These are phyloP conservation scores for Suillus occidentalis DNA, from an alignment of 768 basidiomycete genomes.

Conservation along the genomic window DNA sequence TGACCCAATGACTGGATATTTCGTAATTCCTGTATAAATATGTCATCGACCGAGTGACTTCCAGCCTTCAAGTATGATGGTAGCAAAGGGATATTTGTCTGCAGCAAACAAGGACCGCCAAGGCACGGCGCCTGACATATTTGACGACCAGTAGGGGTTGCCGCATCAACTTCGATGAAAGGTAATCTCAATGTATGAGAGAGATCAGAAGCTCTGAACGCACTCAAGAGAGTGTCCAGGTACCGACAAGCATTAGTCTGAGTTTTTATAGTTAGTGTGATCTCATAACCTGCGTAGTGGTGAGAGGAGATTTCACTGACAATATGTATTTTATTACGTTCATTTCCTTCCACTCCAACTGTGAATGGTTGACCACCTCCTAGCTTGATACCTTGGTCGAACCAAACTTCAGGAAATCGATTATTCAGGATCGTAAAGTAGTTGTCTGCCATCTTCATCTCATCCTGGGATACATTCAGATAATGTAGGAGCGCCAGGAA, in stretches of 20 bases:
- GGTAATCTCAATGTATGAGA: neutral
- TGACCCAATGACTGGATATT: conserved; percentile 37
- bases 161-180: neutral
- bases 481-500: conserved; percentile 50
- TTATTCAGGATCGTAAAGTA: conserved; percentile 64
- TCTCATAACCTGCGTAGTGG: conserved; percentile 3
- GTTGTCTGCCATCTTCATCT: conserved; percentile 69
- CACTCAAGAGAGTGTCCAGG: conserved; percentile 36
- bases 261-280: neutral
- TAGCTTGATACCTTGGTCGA: conserved; percentile 61
- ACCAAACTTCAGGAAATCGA: conserved; percentile 57
- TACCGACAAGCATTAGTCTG: conserved; percentile 48
- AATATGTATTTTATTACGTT: conserved; percentile 58
- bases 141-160: neutral
- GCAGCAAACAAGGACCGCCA: conserved; percentile 46
- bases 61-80: conserved; percentile 30
- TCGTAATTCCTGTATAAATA: conserved; percentile 43
- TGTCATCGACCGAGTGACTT: conserved; percentile 32
- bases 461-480: conserved; percentile 47
- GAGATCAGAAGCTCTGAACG: neutral
- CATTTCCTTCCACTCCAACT: conserved; percentile 54
- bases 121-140: conserved; percentile 40
- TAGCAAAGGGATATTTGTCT: conserved; percentile 51
- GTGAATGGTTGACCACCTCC: conserved; percentile 65
- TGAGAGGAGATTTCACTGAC: conserved; percentile 37